Evolutionary conservation across 352 stramenopile genomes (phyloP), one percentile per base, ranked within the genome.

Genomic region (Globisporangium recalcitrans): DNA sequence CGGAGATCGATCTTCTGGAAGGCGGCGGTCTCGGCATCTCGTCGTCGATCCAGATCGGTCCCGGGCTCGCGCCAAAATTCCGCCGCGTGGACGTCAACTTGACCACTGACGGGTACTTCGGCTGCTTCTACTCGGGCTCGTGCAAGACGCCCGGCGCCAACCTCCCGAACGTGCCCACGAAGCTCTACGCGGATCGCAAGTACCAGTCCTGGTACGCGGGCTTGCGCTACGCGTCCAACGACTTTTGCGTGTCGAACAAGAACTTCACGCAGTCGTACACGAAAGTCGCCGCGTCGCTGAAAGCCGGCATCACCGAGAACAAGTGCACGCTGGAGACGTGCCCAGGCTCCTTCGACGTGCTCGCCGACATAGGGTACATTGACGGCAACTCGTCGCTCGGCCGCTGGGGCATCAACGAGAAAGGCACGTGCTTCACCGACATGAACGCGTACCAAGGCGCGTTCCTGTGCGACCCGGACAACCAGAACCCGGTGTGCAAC

Each of bases 1-100:
- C 95, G 0, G 96, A 98, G 71, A 98, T 98, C 69, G 96, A 98
- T 77, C 75, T 98, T 19, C 72, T 98, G 24, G 96, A 98, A 83
- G 90, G 80, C 27, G 80, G 80, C 19, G 82, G 80, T 2, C 60
- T 74, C 7, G 82, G 71, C 1, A 87, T 89, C 58, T 90, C 80
- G 42, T 90, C 80, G 13, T 91, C 82, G 3, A 87, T 91, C 46
- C 82, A 90, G 67, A 85, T 91, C 42, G 82, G 77, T 2, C 82
- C 82, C 0, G 80, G 80, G 19, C 73, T 91, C 62, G 74, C 76
- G 4, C 47, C 62, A 4, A 71, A 87, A 31, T 91, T 77, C 47
- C 79, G 82, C 27, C 72, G 70, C 19, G 64, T 72, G 3, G 34
- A 58, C 1, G 67, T 70, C 13, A 85, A 85, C 55, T 44, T 59